Evolutionary conservation across 2,329 filamentous ascomycete genomes (phyloP).

Genomic region (Calonectria pteridis): DNA sequence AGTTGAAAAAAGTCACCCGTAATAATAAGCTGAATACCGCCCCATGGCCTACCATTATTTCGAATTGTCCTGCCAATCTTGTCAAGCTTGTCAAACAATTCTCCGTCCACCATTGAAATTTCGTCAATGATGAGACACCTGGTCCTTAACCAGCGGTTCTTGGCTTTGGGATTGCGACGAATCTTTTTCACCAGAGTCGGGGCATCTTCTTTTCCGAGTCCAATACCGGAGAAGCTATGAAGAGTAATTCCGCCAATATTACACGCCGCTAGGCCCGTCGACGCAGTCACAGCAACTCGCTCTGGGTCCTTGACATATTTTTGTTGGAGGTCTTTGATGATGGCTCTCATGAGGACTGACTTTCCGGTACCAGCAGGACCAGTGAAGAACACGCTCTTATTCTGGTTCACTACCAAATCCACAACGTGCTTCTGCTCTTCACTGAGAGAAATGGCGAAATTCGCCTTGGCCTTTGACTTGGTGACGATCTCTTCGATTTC

Average conservation of each 20-base stretch:
- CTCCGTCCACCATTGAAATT: conserved; percentile 98
- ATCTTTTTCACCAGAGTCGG: conserved; percentile 90
- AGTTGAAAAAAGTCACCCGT: conserved; percentile 99
- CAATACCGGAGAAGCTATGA: conserved; percentile 96
- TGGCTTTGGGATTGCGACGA: conserved; percentile 87
- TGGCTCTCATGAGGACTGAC: conserved; percentile 93
- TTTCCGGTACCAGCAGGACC: conserved; percentile 97
- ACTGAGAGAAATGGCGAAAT: conserved; percentile 77
- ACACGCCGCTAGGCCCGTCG: conserved; percentile 94
- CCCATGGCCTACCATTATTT: conserved; percentile 93
- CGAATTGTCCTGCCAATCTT: conserved; percentile 86
- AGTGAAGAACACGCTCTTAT: conserved; percentile 96
- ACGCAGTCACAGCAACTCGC: conserved; percentile 91
- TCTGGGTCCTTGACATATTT: conserved; percentile 85
- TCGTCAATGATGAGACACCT: conserved; percentile 94
- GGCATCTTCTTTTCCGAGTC: conserved; percentile 90
- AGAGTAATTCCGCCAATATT: conserved; percentile 97
- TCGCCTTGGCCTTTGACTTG: conserved; percentile 46
- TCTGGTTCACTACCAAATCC: conserved; percentile 82
- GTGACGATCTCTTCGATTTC: conserved; percentile 54
- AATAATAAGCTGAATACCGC: conserved; percentile 94
- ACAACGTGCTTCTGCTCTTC: conserved; percentile 88
- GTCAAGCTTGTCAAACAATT: conserved; percentile 96
- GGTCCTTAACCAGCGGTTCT: conserved; percentile 87
- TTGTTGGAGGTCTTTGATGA: conserved; percentile 83